Base-by-base conservation (phyloP, 1,284 basidiomycete genomes). In the Naganishia sp. region DNA sequence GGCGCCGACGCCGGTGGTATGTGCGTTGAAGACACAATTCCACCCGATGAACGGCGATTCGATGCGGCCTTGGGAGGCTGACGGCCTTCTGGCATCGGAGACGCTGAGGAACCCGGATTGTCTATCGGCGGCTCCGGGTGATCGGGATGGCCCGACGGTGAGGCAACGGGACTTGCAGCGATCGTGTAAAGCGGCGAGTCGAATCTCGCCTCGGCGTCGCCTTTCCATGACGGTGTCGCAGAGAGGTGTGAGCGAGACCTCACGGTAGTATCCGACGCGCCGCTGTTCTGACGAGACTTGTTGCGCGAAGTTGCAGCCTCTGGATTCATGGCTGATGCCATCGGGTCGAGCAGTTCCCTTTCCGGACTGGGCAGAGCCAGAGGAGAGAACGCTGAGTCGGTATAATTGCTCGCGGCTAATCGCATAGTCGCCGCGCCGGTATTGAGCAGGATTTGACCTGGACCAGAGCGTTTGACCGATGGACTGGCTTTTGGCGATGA, bases 341-440 rank as follows among this genome's bases (percentile, higher is more conserved):
- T 87, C 0, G 91, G 91, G 75, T 93, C 91, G 7, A 87, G 87
- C 35, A 94, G 83, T 73, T 94, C 91, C 71, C 89, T 87, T 74
- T 94, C 92, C 0, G 92, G 92, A 39, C 88, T 90, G 2, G 92
- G 92, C 1, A 93, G 82, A 0, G 88, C 86, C 13, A 94, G 82
- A 0, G 92, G 92, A 0, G 78, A 74, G 45, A 82, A 74, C 53
- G 79, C 72, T 9, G 69, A 64, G 9, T 70, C 63, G 2, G 66
- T 65, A 2, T 79, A 69, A 2, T 70, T 69, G 11, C 76, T 74
- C 1, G 80, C 76, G 21, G 91, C 91, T 85, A 88, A 88, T 28
- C 92, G 88, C 77, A 93, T 87, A 0, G 91, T 88, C 0, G 91
- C 91, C 0, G 90, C 91, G 0, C 88, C 84, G 0, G 90, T 65